Conservation (phyloP, 2,329 filamentous ascomycete species). For the Teratosphaeria nubilosa region DNA sequence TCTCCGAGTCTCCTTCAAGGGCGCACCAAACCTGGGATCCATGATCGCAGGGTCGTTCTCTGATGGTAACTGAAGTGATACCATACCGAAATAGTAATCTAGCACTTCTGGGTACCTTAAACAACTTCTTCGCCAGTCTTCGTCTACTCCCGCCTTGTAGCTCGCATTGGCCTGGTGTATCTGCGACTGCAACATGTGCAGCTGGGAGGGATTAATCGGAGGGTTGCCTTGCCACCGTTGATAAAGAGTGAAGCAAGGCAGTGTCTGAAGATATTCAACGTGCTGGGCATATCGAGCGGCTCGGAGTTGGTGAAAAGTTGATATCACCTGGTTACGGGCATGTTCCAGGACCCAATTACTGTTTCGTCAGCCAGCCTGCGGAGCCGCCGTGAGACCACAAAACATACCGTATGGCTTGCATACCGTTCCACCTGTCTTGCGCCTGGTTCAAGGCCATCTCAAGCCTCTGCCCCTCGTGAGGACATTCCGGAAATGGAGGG, state of each 20-base stretch:
- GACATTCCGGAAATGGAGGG: slow-evolving; percentile 22
- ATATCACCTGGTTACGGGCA: slow-evolving; percentile 35
- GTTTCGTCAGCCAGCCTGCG: not conserved
- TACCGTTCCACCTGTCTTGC: slow-evolving; percentile 19
- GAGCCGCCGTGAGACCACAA: not conserved
- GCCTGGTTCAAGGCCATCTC: slow-evolving; percentile 25
- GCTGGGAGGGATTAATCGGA: slow-evolving; percentile 31
- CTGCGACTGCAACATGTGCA: slow-evolving; percentile 38
- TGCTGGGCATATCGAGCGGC: slow-evolving; percentile 32
- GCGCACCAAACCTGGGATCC: slow-evolving; percentile 23
- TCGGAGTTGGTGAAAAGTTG: slow-evolving; percentile 33
- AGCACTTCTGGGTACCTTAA: slow-evolving; percentile 72
- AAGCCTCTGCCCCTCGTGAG: slow-evolving; percentile 24
- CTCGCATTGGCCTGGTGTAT: slow-evolving; percentile 54
- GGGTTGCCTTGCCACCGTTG: slow-evolving; percentile 36
- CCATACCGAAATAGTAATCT: slow-evolving; percentile 67
- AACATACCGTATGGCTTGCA: slow-evolving; percentile 20
- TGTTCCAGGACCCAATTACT: slow-evolving; percentile 40
- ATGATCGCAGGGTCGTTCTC: slow-evolving; percentile 36
- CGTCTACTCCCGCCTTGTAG: slow-evolving; percentile 64
- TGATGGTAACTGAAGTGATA: slow-evolving; percentile 54
- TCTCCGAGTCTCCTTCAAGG: slow-evolving; percentile 23
- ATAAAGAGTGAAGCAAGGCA: slow-evolving; percentile 38
- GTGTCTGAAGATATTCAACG: slow-evolving; percentile 32
- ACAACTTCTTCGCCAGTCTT: slow-evolving; percentile 67